These are phyloP conservation scores for Dactylellina haptotyla DNA, from an alignment of 2,329 filamentous ascomycete genomes.

Conservation along the genomic window DNA sequence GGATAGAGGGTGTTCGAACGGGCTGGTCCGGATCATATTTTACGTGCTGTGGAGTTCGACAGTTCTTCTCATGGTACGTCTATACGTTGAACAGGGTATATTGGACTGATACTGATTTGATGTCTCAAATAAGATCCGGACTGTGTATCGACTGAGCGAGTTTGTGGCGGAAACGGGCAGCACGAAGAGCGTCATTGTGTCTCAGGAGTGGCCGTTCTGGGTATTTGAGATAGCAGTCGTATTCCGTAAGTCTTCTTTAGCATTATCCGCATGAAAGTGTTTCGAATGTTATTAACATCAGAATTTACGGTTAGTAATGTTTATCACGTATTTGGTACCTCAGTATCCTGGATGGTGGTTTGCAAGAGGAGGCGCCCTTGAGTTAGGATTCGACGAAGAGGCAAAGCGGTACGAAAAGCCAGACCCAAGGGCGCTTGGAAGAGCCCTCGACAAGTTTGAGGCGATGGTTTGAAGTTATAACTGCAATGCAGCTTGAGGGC, in stretches of 20 bases:
- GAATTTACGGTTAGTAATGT: conserved; percentile 11
- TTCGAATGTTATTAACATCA: background rate
- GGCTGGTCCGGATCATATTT: conserved; percentile 7
- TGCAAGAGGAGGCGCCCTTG: conserved; percentile 14
- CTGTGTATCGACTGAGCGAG: conserved; percentile 30
- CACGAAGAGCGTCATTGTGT: conserved; percentile 17
- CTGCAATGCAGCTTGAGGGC: background rate
- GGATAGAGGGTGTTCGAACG: background rate
- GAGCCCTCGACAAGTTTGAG: background rate
- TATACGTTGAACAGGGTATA: background rate
- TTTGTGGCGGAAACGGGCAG: conserved; percentile 1
- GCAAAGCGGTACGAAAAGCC: background rate
- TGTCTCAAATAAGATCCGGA: conserved; percentile 14
- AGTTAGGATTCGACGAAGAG: background rate
- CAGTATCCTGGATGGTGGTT: conserved; percentile 42
- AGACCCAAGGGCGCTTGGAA: background rate
- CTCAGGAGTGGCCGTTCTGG: conserved; percentile 41
- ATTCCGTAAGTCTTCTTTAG: conserved; percentile 4
- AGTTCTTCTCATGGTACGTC: conserved; percentile 22
- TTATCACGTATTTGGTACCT: conserved; percentile 23
- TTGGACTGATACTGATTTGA: background rate
- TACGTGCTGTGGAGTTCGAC: conserved; percentile 13
- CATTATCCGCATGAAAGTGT: background rate
- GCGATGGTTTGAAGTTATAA: background rate
- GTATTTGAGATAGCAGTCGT: conserved; percentile 30